phyloP scores from a whole-genome alignment of 148 eudicot genomes.

The Dysphania ambrosioides region DNA sequence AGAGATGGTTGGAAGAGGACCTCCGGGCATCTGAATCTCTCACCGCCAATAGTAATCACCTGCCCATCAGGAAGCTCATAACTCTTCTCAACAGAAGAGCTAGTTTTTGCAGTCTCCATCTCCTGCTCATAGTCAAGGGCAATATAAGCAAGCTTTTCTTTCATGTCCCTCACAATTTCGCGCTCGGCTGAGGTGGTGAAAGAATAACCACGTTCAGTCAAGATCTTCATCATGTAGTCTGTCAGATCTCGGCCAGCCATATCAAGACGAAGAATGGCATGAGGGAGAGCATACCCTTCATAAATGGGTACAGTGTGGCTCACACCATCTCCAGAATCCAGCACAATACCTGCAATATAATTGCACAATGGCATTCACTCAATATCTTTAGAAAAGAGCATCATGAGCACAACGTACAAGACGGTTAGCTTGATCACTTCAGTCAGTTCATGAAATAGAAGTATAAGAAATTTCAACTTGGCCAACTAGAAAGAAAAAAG shows the following conservation, averaged over 20 bases:
- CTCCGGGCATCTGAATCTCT: conserved; percentile 74
- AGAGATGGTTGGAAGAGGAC: conserved; percentile 77
- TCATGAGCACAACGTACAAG: neutral
- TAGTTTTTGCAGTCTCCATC: no score
- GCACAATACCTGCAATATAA: conserved; percentile 59
- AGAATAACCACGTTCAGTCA: conserved; percentile 75
- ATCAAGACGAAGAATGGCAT: conserved; percentile 75
- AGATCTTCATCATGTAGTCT: conserved; percentile 67
- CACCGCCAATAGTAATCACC: conserved; percentile 78
- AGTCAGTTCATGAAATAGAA: neutral
- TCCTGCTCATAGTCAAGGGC: no score
- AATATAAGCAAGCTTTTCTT: no score
- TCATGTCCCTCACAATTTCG: no score
- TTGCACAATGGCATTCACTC: neutral
- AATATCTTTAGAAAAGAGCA: neutral
- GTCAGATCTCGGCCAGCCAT: conserved; percentile 77
- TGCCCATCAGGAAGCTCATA: no score
- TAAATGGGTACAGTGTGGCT: conserved; percentile 77
- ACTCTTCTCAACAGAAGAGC: no score
- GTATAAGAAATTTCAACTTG: neutral
- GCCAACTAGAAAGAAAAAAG: neutral
- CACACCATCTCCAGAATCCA: conserved; percentile 89
- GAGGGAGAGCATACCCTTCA: no score
- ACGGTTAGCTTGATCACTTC: neutral
- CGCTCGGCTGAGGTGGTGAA: no score